Percentiles rank a stretch among this genome's conserved stretches.
Conservation (phyloP, 2,329 filamentous ascomycete genomes). For the Phaeosphaeriaceae sp. region DNA sequence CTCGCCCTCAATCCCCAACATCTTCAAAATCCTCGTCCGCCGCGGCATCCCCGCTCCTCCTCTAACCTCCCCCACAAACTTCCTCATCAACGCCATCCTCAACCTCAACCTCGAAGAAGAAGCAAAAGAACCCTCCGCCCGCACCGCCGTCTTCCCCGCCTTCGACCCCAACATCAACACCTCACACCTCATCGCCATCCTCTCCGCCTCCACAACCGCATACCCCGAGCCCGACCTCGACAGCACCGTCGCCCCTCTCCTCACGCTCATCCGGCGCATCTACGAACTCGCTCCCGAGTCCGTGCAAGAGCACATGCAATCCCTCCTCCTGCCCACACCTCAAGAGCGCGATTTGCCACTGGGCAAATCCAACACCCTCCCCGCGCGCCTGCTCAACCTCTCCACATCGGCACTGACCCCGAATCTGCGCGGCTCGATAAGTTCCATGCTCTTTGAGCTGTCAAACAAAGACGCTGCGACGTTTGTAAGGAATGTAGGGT, state of each 20-base stretch:
- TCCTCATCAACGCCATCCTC: slow-evolving; percentile 79
- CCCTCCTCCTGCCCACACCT: slow-evolving; percentile 75
- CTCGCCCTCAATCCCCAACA: slow-evolving; percentile 69
- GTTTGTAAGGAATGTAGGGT: slow-evolving; percentile 91
- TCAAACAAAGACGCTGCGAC: slow-evolving; percentile 79
- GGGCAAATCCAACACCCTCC: slow-evolving; percentile 75
- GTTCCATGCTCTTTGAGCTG: slow-evolving; percentile 83
- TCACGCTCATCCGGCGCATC: slow-evolving; percentile 76
- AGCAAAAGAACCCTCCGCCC: slow-evolving; percentile 52
- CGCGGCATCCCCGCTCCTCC: slow-evolving; percentile 69
- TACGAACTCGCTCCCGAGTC: slow-evolving; percentile 71
- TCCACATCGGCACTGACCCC: slow-evolving; percentile 76
- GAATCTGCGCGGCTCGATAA: slow-evolving; percentile 75
- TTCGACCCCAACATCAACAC: slow-evolving; percentile 65
- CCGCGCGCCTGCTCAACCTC: slow-evolving; percentile 78
- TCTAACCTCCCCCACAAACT: slow-evolving; percentile 73
- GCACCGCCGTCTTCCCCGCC: slow-evolving; percentile 70
- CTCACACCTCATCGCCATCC: slow-evolving; percentile 71
- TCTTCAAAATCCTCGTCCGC: slow-evolving; percentile 72
- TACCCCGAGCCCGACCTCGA: slow-evolving; percentile 78
- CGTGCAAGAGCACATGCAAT: slow-evolving; percentile 69
- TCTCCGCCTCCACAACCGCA: slow-evolving; percentile 69
- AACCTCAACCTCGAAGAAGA: slow-evolving; percentile 74
- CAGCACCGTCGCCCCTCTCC: slow-evolving; percentile 70
- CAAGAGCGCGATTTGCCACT: slow-evolving; percentile 79